Base-by-base conservation (phyloP, 164 flowering plant species). In the Magnolia sinica region DNA sequence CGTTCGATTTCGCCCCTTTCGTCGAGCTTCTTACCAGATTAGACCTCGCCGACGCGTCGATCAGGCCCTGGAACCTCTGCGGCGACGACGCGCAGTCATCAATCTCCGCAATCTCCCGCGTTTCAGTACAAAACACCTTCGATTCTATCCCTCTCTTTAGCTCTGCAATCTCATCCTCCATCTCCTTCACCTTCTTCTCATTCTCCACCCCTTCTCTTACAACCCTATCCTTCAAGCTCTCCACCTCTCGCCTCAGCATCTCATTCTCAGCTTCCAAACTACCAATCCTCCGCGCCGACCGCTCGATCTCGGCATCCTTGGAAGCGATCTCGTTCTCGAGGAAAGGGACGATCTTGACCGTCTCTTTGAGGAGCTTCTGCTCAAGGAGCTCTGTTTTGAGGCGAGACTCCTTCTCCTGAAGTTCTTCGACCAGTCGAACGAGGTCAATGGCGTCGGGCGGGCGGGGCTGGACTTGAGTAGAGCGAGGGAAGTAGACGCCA, bases 401-500 rank as follows among this genome's bases (percentile, higher is more conserved):
- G 4, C 82, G 82, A 1, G 91, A 87, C 78, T 92, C 97, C 1
- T 89, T 72, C 37, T 92, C 97, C 0, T 89, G 86, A 19, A 96
- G 79, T 80, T 91, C 92, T 68, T 94, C 97, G 6, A 96, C 92
- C 1, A 89, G 73, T 2, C 87, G 88, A 50, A 91, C 78, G n/a
- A 94, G 91, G 78, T 91, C 94, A 1, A 89, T 20, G 19, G 90
- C 93, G 82, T 92, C 96, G 0, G 94, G 94, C 0, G 98, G 94
- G 2, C 88, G 89, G 4, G 99, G 97, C 86, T 92, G 97, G 8
- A 94, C 98, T 71, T 94, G 97, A 22, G 98, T 86, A 27, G 98
- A 82, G 66, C 96, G 92, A 1, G 99, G 98, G 86, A 94, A 94
- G 84, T 92, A 96, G 8, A 82, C 95, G n/a, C 99, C 95, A 64